Evolutionary conservation across 2,329 filamentous ascomycete genomes (phyloP), one percentile per base, ranked within the genome.

Genomic region (Clonostachys chloroleuca): DNA sequence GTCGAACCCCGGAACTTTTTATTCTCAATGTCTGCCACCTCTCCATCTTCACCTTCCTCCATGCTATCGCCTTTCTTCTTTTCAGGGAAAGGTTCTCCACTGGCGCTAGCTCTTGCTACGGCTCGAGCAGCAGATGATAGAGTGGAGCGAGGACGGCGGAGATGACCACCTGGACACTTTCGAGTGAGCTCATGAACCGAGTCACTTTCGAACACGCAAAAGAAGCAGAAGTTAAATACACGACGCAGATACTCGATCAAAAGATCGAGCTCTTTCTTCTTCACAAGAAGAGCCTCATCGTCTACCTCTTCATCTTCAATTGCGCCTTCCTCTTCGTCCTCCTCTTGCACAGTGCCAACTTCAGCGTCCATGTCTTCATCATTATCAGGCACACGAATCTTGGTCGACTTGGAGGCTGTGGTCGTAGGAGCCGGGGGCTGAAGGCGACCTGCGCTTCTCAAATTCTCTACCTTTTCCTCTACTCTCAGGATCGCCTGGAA

Each of bases 211-310:
- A 99, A 97, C 6, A 99, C 95, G 65, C 94, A 99, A 74, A 97
- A 99, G 75, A 99, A 96, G 73, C 94, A 99, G 71, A 99, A 97
- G 69, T 94, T 96, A 77, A 95, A 95, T 45, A 99, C 94, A 14
- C 94, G 86, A 45, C 94, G 90, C 50, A 99, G 78, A 64, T 99
- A 99, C 69, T 99, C 94, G 46, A 97, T 94, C 65, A 96, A 78
- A 35, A 99, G 76, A 68, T 99, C 94, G 44, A 99, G 81, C 60
- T 94, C 92, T 75, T 99, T 97, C 80, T 97, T 97, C 76, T 95
- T 94, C 39, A 85, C 80, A 47, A 96, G 67, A 37, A 96, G 74
- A 39, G 96, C 90, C 60, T 96, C 90, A 58, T 95, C 90, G 56
- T 99, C 92, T 34, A 85, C 78, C 52, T 96, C 92, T 47, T 90